phyloP scores from a whole-genome alignment of 768 basidiomycete genomes.

The Mycena rosella region DNA sequence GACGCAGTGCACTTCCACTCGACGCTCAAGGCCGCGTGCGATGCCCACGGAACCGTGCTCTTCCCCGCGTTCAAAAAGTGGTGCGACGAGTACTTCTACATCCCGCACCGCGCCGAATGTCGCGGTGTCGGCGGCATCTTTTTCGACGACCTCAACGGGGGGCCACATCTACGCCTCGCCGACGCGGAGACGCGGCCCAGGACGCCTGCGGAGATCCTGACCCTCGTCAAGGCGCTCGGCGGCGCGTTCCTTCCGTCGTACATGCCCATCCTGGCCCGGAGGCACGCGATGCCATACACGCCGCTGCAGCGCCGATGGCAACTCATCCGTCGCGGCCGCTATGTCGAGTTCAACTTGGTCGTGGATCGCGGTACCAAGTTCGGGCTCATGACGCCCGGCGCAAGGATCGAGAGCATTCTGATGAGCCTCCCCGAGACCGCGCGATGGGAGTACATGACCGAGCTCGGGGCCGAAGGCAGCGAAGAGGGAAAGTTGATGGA shows the following conservation, averaged over 20 bases:
- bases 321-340: slow-evolving; percentile 88
- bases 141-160: slow-evolving; percentile 90
- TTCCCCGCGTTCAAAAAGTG: slow-evolving; percentile 90
- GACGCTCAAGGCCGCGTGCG: slow-evolving; percentile 82
- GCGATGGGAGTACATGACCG: slow-evolving; percentile 91
- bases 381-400: slow-evolving; percentile 85
- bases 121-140: slow-evolving; percentile 96
- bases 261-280: slow-evolving; percentile 81
- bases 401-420: slow-evolving; percentile 89
- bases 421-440: slow-evolving; percentile 92
- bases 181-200: slow-evolving; percentile 58
- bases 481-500: slow-evolving; percentile 75
- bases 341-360: slow-evolving; percentile 95
- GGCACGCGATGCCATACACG: slow-evolving; percentile 67
- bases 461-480: slow-evolving; percentile 74
- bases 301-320: slow-evolving; percentile 91
- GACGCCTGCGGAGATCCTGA: slow-evolving; percentile 79
- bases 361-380: slow-evolving; percentile 92
- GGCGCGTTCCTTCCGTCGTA: slow-evolving; percentile 92
- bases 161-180: slow-evolving; percentile 73
- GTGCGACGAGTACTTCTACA: slow-evolving; percentile 98
- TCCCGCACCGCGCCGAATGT: slow-evolving; percentile 87
- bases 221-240: slow-evolving; percentile 77
- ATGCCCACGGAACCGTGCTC: slow-evolving; percentile 73
- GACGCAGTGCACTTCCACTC: slow-evolving; percentile 91